Base-by-base conservation (phyloP, 805 yeast species). In the Maudiozyma bulderi region DNA sequence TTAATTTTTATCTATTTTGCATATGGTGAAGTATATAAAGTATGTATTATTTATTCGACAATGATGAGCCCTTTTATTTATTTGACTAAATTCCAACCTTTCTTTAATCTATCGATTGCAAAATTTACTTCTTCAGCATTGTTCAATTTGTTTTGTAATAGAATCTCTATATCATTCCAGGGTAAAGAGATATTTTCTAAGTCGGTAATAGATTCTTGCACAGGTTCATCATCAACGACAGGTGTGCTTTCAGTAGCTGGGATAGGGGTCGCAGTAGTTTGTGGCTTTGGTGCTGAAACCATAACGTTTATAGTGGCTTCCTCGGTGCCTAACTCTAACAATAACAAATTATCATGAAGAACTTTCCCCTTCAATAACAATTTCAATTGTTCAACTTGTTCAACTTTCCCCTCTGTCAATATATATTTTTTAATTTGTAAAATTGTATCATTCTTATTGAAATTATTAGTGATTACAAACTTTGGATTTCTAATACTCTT, bases 401-500 rank as follows among this genome's bases (percentile, higher is more conserved):
- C 62, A 2, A 68, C 70, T 7, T 60, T 59, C 0, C 59, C 65
- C 1, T 61, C 60, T 8, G 54, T 51, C 1, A 61, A 51, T n/a
- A 66, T 49, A 26, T 54, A 58, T 15, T 58, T 47, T 51, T 72
- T 72, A 15, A 69, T 61, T 45, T 64, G 66, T 35, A 55, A 52
- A 15, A 71, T 57, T 0, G 74, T 66, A 8, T 62, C 66, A 10
- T 59, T 55, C 1, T 53, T 38, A 29, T 51, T 40, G n/a, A 62
- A 56, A 26, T 60, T 52, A 26, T 62, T 52, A 13, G 60, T 54
- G 13, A 69, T 53, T 38, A 68, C 62, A 64, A 86, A 84, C 59
- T 81, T 85, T 6, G 95, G 95, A 5, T 83, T 77, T 57, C 81
- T 80, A 48, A 87, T 75, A 32, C 90, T 83, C 64, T 82, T 83